Evolutionary conservation across 139 green algal species (phyloP), one percentile per base, ranked within the genome.

Genomic region (Haematococcus sp.): DNA sequence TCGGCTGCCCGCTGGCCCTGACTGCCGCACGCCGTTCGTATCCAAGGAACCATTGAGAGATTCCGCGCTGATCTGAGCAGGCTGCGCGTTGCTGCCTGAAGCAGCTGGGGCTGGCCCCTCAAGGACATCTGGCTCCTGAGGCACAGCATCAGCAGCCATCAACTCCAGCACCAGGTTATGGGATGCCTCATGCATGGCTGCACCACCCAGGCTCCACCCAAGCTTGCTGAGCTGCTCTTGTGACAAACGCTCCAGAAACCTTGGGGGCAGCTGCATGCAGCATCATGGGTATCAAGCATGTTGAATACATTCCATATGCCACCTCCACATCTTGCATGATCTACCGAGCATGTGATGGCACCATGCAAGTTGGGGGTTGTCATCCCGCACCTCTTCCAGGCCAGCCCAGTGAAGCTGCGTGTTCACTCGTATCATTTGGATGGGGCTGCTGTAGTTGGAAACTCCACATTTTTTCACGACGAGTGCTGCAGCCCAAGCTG

Each of bases 111-210:
- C 22, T 61, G 28, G 54, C 22, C 54, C 4, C 13, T 61, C 13
- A 61, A 20, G 11, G 54, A 20, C n/a, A 49, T 49, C 40, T 49
- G 34, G n/a, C 30, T 65, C 9, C n/a, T 34, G 23, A 35, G 58
- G 58, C 58, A 28, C 58, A 16, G 11, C 22, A 11, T 28, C 58
- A 65, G n/a, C 28, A 11, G 58, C 30, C 4, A 65, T 22, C 23
- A 65, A n/a, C 58, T 65, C 58, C 58, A 65, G 58, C 23, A 65
- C 58, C 3, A 65, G 58, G n/a, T 65, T 30, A 22, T 16, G 58
- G 25, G 58, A 33, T 13, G 28, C 58, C 58, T 65, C 58, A 34
- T 30, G 58, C 23, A 65, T 30, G 11, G 58, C 58, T 16, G 25
- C 58, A 22, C 58, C 58, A 65, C 17, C 23, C 4, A 65, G 23